Conservation (phyloP, 371 early-diverging fungal species). For the Mucor lusitanicus region DNA sequence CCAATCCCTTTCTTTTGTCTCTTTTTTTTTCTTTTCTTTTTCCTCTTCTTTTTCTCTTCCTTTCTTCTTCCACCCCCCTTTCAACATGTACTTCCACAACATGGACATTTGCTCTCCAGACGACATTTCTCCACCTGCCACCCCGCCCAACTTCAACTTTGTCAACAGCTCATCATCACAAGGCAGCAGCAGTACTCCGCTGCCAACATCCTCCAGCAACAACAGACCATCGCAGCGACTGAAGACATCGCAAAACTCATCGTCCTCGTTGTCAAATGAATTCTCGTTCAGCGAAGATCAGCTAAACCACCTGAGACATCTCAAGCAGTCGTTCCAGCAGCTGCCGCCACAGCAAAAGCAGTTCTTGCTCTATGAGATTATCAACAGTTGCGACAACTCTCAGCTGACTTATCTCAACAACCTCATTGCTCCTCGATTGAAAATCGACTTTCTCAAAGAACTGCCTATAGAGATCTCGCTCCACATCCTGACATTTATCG, state of each 20-base stretch:
- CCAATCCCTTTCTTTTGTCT: background rate
- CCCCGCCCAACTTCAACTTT: constrained; percentile 45
- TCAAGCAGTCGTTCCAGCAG: constrained; percentile 51
- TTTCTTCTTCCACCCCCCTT: background rate
- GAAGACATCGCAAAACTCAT: constrained; percentile 9
- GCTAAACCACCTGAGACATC: constrained; percentile 29
- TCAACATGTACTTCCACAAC: background rate
- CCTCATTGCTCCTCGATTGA: constrained; percentile 66
- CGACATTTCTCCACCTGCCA: constrained; percentile 52
- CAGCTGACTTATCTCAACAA: constrained; percentile 61
- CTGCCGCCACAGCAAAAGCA: constrained; percentile 44
- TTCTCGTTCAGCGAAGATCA: constrained; percentile 40
- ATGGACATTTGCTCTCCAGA: constrained; percentile 20
- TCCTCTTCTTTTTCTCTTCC: background rate
- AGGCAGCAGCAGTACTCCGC: constrained; percentile 9
- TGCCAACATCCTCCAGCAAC: constrained; percentile 18
- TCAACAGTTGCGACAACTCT: constrained; percentile 57
- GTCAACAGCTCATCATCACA: constrained; percentile 16
- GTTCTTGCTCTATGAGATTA: constrained; percentile 47
- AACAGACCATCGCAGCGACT: constrained; percentile 33
- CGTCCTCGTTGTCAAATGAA: constrained; percentile 8
- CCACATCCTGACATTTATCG: constrained; percentile 68
- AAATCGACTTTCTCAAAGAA: constrained; percentile 78
- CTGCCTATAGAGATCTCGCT: constrained; percentile 77
- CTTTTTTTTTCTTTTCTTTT: background rate